Conservation (phyloP, 2,329 filamentous ascomycete genomes). For the Nemania sp. region DNA sequence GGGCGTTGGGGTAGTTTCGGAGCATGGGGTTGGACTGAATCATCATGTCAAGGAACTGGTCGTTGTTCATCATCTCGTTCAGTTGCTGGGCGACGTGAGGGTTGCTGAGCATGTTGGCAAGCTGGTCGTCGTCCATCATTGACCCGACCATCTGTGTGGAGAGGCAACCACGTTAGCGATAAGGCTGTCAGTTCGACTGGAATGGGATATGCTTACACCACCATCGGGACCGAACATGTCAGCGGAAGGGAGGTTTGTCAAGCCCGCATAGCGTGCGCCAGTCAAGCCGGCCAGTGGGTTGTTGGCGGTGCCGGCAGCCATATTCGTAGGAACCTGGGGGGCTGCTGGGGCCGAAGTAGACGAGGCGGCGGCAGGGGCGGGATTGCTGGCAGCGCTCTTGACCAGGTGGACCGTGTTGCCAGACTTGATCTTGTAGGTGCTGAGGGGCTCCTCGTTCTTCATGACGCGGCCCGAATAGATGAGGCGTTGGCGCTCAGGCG, state of each 20-base stretch:
- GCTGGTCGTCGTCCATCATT: constrained; percentile 78
- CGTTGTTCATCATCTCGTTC: constrained; percentile 96
- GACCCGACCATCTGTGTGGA: constrained; percentile 88
- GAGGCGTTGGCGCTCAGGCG: constrained; percentile 88
- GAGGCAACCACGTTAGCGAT: constrained; percentile 7
- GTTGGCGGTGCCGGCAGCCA: constrained; percentile 85
- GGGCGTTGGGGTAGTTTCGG: constrained; percentile 69
- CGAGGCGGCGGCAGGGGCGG: constrained; percentile 58
- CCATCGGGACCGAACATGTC: constrained; percentile 95
- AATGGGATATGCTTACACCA: constrained; percentile 73
- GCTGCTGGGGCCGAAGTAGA: constrained; percentile 59
- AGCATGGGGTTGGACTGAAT: constrained; percentile 83
- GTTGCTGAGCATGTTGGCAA: constrained; percentile 88
- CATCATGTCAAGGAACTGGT: constrained; percentile 94
- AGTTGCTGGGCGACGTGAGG: constrained; percentile 87
- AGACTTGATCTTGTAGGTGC: constrained; percentile 92
- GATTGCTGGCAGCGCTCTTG: constrained; percentile 93
- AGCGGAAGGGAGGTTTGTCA: constrained; percentile 86
- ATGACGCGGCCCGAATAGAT: constrained; percentile 98
- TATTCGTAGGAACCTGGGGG: constrained; percentile 77
- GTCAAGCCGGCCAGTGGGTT: constrained; percentile 92
- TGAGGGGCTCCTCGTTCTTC: constrained; percentile 90
- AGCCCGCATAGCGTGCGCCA: constrained; percentile 92
- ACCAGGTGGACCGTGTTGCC: constrained; percentile 97
- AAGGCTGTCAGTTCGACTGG: neutral